Base-by-base conservation (phyloP, 2,329 filamentous ascomycete genomes). In the Aspergillus thermomutatus region DNA sequence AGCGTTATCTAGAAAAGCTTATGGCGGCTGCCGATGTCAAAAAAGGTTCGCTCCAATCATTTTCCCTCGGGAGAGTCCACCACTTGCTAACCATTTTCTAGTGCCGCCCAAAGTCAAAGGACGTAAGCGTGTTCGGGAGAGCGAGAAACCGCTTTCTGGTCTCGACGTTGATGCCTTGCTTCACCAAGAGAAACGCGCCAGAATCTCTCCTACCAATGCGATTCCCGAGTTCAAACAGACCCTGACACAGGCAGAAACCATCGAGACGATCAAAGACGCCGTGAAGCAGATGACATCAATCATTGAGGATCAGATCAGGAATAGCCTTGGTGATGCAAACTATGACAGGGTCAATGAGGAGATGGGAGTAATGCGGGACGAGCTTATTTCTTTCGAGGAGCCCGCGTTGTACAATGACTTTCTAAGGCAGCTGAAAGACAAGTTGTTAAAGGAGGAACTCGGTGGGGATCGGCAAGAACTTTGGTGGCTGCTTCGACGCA, bases 161-260 rank as follows among this genome's bases (percentile, higher is more conserved):
- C 86, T 99, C 43, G 90, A 97, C 66, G 83, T 97, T 41, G 89
- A 92, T 58, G 86, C 86, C 4, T 83, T 97, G 2, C 85, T 97
- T n/a, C 82, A 83, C 48, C 77, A 80, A 56, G 79, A 83, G 55
- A 83, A 76, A 46, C 80, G 69, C 21, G 62, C 67, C 47, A 80
- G 77, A 47, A 86, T 89, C 55, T 82, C 84, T 8, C 71, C 83
- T 0, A 82, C 88, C 9, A 97, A 97, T 61, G 86, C 92, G 1
- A 86, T 97, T 4, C 92, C 94, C 0, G 90, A 93, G 58, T 97
- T 96, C 83, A 95, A 92, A 70, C 91, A 91, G 71, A 82, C 87
- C 3, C 79, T 97, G 17, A 80, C 80, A 1, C 76, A 77, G 1
- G 81, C 88, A 0, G 81, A 84, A 6, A 82, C 87, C 27, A 77